Conservation (phyloP, 2,329 filamentous ascomycete genomes). For the Talaromyces sp. region DNA sequence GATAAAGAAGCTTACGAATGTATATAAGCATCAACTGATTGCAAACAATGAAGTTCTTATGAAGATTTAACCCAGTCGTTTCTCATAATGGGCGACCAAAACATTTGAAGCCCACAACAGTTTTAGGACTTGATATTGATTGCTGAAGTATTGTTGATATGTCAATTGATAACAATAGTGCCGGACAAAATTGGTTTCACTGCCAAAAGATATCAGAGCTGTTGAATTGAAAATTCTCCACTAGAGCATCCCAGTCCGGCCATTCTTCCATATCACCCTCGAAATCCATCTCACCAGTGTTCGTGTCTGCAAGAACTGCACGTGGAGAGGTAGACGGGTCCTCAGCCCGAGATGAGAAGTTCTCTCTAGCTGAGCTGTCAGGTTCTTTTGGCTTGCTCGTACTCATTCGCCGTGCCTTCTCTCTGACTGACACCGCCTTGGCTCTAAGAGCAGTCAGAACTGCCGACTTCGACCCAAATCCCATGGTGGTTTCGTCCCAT, state of each 20-base stretch:
- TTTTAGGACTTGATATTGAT: neutral
- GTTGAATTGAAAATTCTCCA: neutral
- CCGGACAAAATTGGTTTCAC: neutral
- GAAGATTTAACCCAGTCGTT: neutral
- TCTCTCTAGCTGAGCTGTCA: neutral
- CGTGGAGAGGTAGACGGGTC: neutral
- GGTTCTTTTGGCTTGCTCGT: neutral
- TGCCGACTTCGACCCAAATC: neutral
- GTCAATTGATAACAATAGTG: too few relatives aligned
- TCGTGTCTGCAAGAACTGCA: neutral
- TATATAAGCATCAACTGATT: neutral
- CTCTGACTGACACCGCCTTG: neutral
- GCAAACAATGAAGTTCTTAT: neutral
- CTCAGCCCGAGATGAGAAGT: neutral
- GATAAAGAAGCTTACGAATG: neutral
- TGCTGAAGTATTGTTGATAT: neutral
- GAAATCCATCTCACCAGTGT: neutral
- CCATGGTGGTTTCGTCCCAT: neutral
- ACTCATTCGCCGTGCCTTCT: neutral
- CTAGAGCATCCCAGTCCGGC: neutral
- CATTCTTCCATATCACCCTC: neutral
- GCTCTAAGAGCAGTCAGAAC: neutral
- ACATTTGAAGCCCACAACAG: neutral
- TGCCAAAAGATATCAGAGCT: neutral
- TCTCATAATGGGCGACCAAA: neutral